A percentile compares a stretch with the other conserved stretches of the same genome.
phyloP scores from a whole-genome alignment of 2,329 filamentous ascomycete genomes.

The Colletotrichum sp. region DNA sequence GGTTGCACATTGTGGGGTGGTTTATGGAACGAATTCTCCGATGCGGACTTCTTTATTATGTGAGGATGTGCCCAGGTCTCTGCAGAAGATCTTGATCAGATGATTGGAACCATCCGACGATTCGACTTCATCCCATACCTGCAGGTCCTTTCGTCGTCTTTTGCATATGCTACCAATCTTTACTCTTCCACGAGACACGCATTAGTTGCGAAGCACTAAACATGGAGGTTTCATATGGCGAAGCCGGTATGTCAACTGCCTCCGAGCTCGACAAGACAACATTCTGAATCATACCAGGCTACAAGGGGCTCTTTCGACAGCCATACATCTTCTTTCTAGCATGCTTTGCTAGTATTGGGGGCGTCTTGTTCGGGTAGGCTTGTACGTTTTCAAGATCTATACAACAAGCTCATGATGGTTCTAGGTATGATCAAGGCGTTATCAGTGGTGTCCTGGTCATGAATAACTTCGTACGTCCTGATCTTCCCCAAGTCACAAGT shows the following conservation, averaged over 20 bases:
- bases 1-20: neutral
- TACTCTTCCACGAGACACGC: neutral
- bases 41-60: neutral
- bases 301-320: neutral
- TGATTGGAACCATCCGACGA: neutral
- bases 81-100: neutral
- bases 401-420: slow-evolving; percentile 20
- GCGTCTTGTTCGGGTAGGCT: neutral
- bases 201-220: neutral
- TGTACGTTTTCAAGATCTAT: too few species aligned
- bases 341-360: neutral
- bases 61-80: neutral
- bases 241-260: neutral
- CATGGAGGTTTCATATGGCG: neutral
- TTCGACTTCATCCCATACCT: neutral
- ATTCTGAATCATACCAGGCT: neutral
- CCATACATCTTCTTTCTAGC: slow-evolving; percentile 1
- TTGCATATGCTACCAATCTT: neutral
- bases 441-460: slow-evolving; percentile 51
- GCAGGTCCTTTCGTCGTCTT: neutral
- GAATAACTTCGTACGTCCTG: slow-evolving; percentile 41
- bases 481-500: slow-evolving; percentile 34
- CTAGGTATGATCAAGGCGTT: slow-evolving; percentile 56
- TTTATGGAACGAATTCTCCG: neutral
- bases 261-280: rapidly evolving